Percentiles rank a stretch among this genome's conserved stretches.
phyloP scores from a whole-genome alignment of 2,329 filamentous ascomycete species.

The Coniella vitis region DNA sequence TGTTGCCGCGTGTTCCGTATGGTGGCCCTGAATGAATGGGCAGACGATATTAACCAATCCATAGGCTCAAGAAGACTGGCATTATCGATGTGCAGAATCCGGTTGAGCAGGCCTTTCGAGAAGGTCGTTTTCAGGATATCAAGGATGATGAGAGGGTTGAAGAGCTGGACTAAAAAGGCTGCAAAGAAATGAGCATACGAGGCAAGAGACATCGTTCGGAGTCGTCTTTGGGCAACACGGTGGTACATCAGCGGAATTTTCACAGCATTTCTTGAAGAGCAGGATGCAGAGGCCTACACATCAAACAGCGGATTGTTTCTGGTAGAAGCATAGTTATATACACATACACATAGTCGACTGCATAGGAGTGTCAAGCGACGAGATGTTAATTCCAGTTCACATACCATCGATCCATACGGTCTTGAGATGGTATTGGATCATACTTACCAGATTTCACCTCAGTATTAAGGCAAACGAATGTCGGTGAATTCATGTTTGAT shows the following conservation, averaged over 20 bases:
- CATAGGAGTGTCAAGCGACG: not conserved
- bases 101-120: constrained; percentile 59
- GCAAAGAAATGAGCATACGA: not conserved
- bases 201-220: too few relatives aligned
- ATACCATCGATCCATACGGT: too few relatives aligned
- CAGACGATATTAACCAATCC: constrained; percentile 16
- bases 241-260: too few relatives aligned
- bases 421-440: too few relatives aligned
- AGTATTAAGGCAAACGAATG: too few relatives aligned
- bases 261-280: not conserved
- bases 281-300: not conserved
- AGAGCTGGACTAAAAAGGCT: constrained; percentile 29
- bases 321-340: not conserved
- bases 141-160: constrained; percentile 47
- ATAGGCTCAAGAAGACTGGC: constrained; percentile 62
- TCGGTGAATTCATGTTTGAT: too few relatives aligned
- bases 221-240: too few relatives aligned
- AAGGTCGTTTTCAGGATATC: constrained; percentile 66
- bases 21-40: not conserved
- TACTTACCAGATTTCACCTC: too few relatives aligned
- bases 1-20: constrained; percentile 15
- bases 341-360: not conserved
- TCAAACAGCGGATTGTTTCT: not conserved
- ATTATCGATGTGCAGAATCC: constrained; percentile 75
- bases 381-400: not conserved